phyloP scores from a whole-genome alignment of 108 stramenopile genomes.

The Nitzschia sp. region DNA sequence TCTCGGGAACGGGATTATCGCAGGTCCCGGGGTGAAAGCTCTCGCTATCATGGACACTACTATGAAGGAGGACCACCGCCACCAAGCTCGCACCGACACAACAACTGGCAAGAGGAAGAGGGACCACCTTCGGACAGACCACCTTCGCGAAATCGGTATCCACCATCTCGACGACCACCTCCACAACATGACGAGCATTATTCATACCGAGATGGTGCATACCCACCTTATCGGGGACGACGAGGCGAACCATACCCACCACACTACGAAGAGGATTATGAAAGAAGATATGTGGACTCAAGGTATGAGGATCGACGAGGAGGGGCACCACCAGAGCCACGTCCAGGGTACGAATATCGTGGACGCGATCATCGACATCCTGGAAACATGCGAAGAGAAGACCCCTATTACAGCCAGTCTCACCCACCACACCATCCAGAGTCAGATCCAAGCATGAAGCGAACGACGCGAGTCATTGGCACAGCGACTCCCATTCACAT shows the following conservation, averaged over 20 bases:
- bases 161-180: constrained; percentile 9
- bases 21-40: constrained; percentile 7
- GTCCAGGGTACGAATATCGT: constrained; percentile 15
- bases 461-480: constrained; percentile 64
- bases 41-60: constrained; percentile 16
- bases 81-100: not conserved
- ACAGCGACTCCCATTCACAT: constrained; percentile 73
- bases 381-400: constrained; percentile 13
- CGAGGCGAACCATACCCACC: constrained; percentile 13
- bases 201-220: constrained; percentile 13
- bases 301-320: not conserved
- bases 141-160: constrained; percentile 13
- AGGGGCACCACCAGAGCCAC: constrained; percentile 3
- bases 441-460: constrained; percentile 16
- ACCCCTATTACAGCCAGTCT: constrained; percentile 11
- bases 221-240: constrained; percentile 14
- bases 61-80: constrained; percentile 11
- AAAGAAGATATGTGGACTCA: not conserved
- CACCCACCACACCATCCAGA: constrained; percentile 4
- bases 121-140: not conserved
- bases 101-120: constrained; percentile 12
- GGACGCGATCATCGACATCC: constrained; percentile 9
- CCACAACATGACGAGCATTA: constrained; percentile 9
- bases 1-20: constrained; percentile 11
- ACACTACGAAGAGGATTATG: constrained; percentile 8